Evolutionary conservation across 768 basidiomycete genomes (phyloP).

Genomic region (Phylloporus arenicola): DNA sequence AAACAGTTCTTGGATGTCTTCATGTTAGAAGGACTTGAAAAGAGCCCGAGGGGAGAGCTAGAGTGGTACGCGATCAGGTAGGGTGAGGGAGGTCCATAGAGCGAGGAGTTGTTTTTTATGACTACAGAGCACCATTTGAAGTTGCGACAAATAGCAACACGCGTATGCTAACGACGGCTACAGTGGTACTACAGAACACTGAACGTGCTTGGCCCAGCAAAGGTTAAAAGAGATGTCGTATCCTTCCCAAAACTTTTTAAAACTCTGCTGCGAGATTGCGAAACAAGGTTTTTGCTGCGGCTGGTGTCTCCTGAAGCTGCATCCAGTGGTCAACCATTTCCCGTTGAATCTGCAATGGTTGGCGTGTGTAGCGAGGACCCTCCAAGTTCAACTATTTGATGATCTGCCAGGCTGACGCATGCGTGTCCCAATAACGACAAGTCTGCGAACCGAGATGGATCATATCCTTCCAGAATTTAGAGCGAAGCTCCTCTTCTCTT

Average conservation of each 20-base stretch:
- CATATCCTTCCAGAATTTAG: conserved; percentile 14
- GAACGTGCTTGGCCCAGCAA: too few relatives aligned
- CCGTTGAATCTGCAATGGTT: conserved; percentile 11
- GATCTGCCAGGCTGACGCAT: conserved; percentile 11
- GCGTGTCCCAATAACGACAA: conserved; percentile 8
- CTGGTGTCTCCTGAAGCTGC: conserved; percentile 7
- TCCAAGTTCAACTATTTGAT: conserved; percentile 3
- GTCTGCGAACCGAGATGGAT: conserved; percentile 7
- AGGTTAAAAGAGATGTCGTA: not conserved
- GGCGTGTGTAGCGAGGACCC: not conserved
- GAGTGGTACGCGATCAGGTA: too few relatives aligned
- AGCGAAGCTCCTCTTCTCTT: conserved; percentile 13
- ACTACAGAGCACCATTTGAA: too few relatives aligned
- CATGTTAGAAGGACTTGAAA: too few relatives aligned
- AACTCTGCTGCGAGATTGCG: conserved; percentile 5
- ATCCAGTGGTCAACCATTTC: conserved; percentile 15
- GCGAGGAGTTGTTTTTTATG: too few relatives aligned
- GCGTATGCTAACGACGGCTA: too few relatives aligned
- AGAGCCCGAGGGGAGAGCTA: too few relatives aligned
- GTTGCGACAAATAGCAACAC: too few relatives aligned
- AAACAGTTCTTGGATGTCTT: too few relatives aligned
- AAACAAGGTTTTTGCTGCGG: conserved; percentile 14
- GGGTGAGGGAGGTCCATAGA: too few relatives aligned
- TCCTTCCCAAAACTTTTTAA: conserved; percentile 2
- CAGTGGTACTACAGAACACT: too few relatives aligned